These are phyloP conservation scores for Suillus subalutaceus DNA, from an alignment of 768 basidiomycete species.

Conservation along the genomic window DNA sequence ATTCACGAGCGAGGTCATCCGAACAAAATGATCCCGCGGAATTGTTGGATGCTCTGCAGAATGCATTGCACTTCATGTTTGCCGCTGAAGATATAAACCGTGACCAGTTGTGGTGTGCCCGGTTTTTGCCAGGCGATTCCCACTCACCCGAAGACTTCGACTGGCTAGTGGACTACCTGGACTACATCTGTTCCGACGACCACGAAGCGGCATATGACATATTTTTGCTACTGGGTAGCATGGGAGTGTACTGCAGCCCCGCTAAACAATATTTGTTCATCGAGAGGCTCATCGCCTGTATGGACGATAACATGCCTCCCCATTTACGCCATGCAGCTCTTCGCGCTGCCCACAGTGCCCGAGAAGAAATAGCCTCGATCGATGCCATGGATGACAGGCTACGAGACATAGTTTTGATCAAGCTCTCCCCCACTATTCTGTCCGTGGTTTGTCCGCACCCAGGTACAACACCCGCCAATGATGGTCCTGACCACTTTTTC, in stretches of 20 bases:
- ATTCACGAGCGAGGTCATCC: neutral
- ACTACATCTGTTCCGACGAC: neutral
- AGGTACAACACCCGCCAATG: neutral
- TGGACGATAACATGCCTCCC: neutral
- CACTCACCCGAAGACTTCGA: neutral
- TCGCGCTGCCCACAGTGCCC: neutral
- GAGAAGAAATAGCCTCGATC: neutral
- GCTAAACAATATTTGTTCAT: neutral
- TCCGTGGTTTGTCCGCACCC: neutral
- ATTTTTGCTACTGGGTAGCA: neutral
- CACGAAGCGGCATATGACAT: neutral
- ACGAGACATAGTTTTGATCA: neutral
- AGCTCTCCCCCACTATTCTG: neutral
- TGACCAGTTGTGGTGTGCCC: neutral
- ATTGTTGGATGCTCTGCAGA: neutral
- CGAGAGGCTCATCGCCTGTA: neutral
- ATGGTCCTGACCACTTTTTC: neutral
- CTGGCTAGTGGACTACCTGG: neutral
- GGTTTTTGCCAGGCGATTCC: neutral
- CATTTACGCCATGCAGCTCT: neutral
- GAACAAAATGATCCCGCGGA: neutral
- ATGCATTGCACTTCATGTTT: neutral
- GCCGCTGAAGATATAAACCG: neutral
- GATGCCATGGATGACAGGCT: neutral
- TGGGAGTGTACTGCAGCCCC: neutral